Conservation (phyloP, 257 asterid genomes). For the Penstemon eatonii region DNA sequence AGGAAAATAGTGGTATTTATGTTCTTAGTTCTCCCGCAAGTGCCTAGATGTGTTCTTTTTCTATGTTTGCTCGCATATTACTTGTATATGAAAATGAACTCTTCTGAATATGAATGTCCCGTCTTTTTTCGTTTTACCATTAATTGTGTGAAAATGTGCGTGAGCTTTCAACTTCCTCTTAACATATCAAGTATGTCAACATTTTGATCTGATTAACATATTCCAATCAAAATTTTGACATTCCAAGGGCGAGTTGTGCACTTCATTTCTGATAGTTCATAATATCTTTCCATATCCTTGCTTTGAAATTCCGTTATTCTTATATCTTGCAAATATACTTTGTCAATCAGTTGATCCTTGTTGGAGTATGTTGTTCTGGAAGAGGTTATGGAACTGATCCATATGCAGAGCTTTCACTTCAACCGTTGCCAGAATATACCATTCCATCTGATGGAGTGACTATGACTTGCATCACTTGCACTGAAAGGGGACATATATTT, state of each 20-base stretch:
- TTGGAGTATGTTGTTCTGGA: slow-evolving; percentile 96
- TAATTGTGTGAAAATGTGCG: background rate
- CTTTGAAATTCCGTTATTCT: slow-evolving; percentile 9
- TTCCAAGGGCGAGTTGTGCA: background rate
- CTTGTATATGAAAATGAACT: background rate
- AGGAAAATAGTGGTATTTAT: slow-evolving; percentile 4
- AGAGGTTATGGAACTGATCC: slow-evolving; percentile 86
- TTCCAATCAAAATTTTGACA: background rate
- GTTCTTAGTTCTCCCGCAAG: background rate
- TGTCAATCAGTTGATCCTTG: slow-evolving; percentile 73
- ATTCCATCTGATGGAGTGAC: slow-evolving; percentile 97
- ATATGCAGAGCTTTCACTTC: slow-evolving; percentile 82
- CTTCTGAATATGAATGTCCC: background rate
- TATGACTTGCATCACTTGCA: slow-evolving; percentile 93
- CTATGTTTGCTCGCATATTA: slow-evolving; percentile 1
- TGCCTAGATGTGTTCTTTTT: background rate
- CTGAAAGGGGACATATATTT: slow-evolving; percentile 78
- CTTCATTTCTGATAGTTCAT: slow-evolving; percentile 10
- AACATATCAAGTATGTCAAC: slow-evolving; percentile 11
- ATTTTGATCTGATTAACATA: background rate
- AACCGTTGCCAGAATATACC: slow-evolving; percentile 85
- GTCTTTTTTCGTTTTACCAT: slow-evolving; percentile 2
- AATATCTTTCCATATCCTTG: background rate
- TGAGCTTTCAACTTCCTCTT: background rate
- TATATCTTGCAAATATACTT: slow-evolving; percentile 27